Percentiles rank a stretch among this genome's conserved stretches.
Evolutionary conservation across 1,284 basidiomycete species (phyloP).

Genomic region (Moniliophthora roreri): DNA sequence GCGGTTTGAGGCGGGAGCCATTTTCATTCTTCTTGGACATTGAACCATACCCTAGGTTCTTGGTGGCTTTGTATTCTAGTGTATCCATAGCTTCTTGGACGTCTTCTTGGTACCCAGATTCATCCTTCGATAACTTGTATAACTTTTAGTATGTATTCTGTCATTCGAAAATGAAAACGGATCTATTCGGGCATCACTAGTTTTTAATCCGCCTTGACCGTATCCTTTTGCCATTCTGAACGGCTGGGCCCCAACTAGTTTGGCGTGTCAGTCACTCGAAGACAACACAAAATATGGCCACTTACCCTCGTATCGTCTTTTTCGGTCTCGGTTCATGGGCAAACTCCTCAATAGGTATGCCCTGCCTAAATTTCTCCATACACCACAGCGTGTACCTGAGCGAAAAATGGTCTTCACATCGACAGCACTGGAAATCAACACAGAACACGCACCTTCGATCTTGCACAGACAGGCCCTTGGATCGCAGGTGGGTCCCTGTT

Average conservation of each 20-base stretch:
- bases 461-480: slow-evolving; percentile 60
- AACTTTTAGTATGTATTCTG: background rate
- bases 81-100: too few relatives aligned
- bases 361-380: slow-evolving; percentile 74
- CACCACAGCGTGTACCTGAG: slow-evolving; percentile 79
- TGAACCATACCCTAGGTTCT: too few relatives aligned
- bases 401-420: slow-evolving; percentile 3
- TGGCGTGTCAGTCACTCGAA: slow-evolving; percentile 37
- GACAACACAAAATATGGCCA: slow-evolving; percentile 15
- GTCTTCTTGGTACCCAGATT: too few relatives aligned
- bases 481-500: slow-evolving; percentile 57
- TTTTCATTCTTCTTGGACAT: too few relatives aligned
- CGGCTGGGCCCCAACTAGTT: slow-evolving; percentile 41
- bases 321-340: slow-evolving; percentile 63
- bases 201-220: slow-evolving; percentile 53
- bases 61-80: too few relatives aligned
- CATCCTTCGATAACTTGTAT: background rate
- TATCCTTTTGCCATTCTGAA: slow-evolving; percentile 75
- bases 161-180: background rate
- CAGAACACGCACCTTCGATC: slow-evolving; percentile 67
- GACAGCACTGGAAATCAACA: slow-evolving; percentile 4
- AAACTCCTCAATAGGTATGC: slow-evolving; percentile 54
- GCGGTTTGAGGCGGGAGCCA: too few relatives aligned
- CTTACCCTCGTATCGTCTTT: slow-evolving; percentile 78
- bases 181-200: background rate